Evolutionary conservation across 2,329 filamentous ascomycete genomes (phyloP).

Genomic region (Domatiomyces globalis): DNA sequence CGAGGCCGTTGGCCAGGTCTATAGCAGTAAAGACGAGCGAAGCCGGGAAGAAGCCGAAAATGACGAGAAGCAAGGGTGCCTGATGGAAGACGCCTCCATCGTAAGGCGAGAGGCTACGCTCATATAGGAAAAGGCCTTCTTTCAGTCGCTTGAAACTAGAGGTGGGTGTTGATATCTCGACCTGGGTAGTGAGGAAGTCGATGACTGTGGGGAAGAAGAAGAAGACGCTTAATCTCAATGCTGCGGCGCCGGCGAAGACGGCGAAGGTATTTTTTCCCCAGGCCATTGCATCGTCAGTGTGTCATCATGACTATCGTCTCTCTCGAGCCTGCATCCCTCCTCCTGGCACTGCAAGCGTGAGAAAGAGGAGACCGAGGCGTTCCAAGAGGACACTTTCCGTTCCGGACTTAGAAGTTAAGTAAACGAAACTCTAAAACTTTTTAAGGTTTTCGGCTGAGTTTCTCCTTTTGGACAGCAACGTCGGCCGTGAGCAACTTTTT

Average conservation of each 20-base stretch:
- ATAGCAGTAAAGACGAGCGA: conserved; percentile 66
- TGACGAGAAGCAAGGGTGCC: conserved; percentile 75
- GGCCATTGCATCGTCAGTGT: conserved; percentile 28
- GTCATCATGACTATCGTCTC: background rate
- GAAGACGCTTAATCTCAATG: conserved; percentile 67
- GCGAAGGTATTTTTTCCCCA: conserved; percentile 46
- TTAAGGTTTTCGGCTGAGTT: background rate
- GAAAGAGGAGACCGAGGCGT: background rate
- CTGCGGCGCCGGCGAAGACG: conserved; percentile 62
- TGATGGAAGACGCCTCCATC: conserved; percentile 78
- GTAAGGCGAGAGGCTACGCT: conserved; percentile 91
- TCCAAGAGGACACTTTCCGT: background rate
- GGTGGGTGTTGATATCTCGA: conserved; percentile 92
- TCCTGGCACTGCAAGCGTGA: background rate
- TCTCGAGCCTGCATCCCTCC: background rate
- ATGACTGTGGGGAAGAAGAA: conserved; percentile 69
- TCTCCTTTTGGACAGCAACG: background rate
- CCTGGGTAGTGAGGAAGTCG: conserved; percentile 71
- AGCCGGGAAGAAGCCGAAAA: conserved; percentile 82
- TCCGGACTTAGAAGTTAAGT: background rate
- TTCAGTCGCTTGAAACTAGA: conserved; percentile 98
- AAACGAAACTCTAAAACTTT: background rate
- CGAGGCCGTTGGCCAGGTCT: conserved; percentile 69
- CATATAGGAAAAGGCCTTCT: conserved; percentile 91
- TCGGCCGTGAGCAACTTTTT: background rate